These are phyloP conservation scores for Aspergillus pseudoviridinutans DNA, from an alignment of 2,329 filamentous ascomycete species.

Conservation along the genomic window DNA sequence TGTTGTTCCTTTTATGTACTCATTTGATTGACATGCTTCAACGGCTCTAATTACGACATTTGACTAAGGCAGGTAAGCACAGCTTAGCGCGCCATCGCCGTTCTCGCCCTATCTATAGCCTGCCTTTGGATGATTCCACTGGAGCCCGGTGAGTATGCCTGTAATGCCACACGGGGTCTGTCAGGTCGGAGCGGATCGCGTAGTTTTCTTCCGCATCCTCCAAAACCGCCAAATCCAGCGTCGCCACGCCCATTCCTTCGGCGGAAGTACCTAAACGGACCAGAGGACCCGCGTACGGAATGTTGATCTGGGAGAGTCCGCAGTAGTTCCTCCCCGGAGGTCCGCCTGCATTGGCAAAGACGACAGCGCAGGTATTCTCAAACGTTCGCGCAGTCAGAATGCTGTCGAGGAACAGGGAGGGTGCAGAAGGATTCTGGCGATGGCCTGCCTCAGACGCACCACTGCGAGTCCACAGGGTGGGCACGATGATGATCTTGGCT, in stretches of 20 bases:
- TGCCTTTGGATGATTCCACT: background rate
- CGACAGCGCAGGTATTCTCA: conserved; percentile 54
- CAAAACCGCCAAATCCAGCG: conserved; percentile 44
- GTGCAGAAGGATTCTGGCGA: conserved; percentile 45
- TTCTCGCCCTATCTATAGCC: background rate
- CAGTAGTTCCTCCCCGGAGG: conserved; percentile 49
- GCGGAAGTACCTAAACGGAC: conserved; percentile 47
- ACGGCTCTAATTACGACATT: too few relatives aligned
- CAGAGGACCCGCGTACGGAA: conserved; percentile 50
- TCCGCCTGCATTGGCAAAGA: conserved; percentile 55
- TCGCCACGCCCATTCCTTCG: conserved; percentile 51
- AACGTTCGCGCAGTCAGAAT: conserved; percentile 50
- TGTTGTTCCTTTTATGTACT: too few relatives aligned
- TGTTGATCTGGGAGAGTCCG: conserved; percentile 50
- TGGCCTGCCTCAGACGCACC: conserved; percentile 48
- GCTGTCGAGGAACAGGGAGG: conserved; percentile 49
- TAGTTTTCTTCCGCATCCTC: conserved; percentile 46
- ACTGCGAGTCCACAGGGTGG: conserved; percentile 47
- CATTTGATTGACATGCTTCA: too few relatives aligned
- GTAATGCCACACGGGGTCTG: conserved; percentile 1
- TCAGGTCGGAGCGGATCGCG: conserved; percentile 24
- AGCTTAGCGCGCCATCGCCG: background rate
- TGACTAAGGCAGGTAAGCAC: background rate
- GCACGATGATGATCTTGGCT: conserved; percentile 53
- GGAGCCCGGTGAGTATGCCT: conserved; percentile 1